Conservation (phyloP, 768 basidiomycete species). For the Boletus eberwhitei region DNA sequence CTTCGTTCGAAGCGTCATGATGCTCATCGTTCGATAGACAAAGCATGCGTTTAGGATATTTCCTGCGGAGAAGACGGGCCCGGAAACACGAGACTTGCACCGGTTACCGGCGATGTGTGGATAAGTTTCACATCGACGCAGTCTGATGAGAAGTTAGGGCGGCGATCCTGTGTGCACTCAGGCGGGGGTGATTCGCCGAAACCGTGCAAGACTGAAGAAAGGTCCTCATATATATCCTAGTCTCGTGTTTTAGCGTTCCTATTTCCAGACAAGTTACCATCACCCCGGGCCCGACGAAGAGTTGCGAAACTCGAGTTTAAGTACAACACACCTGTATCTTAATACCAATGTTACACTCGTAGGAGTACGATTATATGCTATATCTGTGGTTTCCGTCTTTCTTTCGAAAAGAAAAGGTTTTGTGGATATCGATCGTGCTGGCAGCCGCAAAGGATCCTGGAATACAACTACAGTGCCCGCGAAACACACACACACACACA, state of each 20-base stretch:
- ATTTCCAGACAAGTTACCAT: not conserved
- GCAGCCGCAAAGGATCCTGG: too few relatives aligned
- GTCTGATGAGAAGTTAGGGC: not conserved
- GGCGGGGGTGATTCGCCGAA: not conserved
- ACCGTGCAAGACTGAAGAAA: not conserved
- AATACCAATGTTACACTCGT: too few relatives aligned
- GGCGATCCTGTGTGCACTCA: not conserved
- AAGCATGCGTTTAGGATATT: not conserved
- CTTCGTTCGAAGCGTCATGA: constrained; percentile 2
- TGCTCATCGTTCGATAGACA: not conserved
- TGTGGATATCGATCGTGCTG: too few relatives aligned
- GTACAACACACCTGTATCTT: too few relatives aligned
- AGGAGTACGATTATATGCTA: too few relatives aligned
- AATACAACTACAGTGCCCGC: too few relatives aligned
- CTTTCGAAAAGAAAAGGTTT: too few relatives aligned
- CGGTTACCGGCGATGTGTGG: not conserved
- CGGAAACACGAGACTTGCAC: not conserved
- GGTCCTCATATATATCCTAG: not conserved
- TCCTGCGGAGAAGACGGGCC: not conserved
- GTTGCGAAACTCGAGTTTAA: too few relatives aligned
- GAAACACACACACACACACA: too few relatives aligned
- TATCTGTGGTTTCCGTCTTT: too few relatives aligned
- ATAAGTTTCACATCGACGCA: not conserved
- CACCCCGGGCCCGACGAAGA: too few relatives aligned
- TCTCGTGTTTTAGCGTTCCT: not conserved